These are phyloP conservation scores for Lepidium aucheri DNA, from an alignment of 345 rosid genomes.

Conservation along the genomic window DNA sequence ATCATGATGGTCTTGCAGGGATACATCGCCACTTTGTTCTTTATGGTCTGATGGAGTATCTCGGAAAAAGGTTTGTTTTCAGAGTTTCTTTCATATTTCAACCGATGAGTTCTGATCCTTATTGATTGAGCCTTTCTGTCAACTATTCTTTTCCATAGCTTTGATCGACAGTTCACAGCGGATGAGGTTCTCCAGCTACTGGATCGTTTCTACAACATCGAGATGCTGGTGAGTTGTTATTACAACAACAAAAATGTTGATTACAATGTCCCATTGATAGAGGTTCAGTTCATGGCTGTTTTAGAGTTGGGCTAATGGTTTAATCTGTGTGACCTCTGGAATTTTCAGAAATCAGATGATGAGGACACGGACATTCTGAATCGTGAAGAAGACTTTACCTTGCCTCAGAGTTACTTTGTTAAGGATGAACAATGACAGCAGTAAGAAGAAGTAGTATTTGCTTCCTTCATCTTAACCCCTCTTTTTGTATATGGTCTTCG, in stretches of 20 bases:
- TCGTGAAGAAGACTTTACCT: slow-evolving; percentile 81
- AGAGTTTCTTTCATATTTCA: not conserved
- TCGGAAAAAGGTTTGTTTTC: slow-evolving; percentile 63
- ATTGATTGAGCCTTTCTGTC: not conserved
- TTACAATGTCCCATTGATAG: not conserved
- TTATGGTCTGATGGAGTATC: slow-evolving; percentile 86
- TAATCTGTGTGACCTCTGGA: not conserved
- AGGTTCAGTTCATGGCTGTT: not conserved
- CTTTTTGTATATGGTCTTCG: slow-evolving; percentile 13
- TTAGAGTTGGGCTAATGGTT: not conserved
- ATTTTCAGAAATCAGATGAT: slow-evolving; percentile 77
- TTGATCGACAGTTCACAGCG: slow-evolving; percentile 72
- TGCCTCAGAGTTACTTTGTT: slow-evolving; percentile 79
- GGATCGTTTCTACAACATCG: slow-evolving; percentile 89
- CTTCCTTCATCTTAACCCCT: not conserved
- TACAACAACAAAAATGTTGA: not conserved
- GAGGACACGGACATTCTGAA: slow-evolving; percentile 73
- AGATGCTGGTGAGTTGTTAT: slow-evolving; percentile 63
- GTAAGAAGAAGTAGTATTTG: not conserved
- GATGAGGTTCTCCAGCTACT: slow-evolving; percentile 91
- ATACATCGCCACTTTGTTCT: slow-evolving; percentile 91
- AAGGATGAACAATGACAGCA: slow-evolving; percentile 56
- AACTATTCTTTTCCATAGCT: slow-evolving; percentile 37
- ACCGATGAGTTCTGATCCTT: not conserved
- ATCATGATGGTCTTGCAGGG: slow-evolving; percentile 40